Base-by-base conservation (phyloP, 2,329 filamentous ascomycete species). In the Ascochyta koolunga region DNA sequence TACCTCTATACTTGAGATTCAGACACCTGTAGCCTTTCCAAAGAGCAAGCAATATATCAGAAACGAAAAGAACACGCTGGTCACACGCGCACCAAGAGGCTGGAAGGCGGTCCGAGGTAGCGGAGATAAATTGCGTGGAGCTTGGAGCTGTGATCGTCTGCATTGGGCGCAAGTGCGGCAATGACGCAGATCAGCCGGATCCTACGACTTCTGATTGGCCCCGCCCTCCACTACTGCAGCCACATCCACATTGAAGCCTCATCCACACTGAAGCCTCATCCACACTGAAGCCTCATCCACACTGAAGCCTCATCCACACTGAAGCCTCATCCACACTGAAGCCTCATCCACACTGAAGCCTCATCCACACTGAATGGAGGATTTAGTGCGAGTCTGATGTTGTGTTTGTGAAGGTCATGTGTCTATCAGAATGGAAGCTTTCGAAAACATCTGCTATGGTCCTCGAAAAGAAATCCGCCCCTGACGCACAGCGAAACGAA, bases 111-210 rank as follows among this genome's bases (percentile, higher is more conserved):
- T 50, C 53, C 53, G 53, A 56, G 47, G 46, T 51, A 47, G 53
- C 53, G 53, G 47, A 56, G 48, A 52, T 56, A 56, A 48, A 52
- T 56, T 56, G 54, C 42, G 27, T 15, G 33, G 22, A 16, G 49
- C 48, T 48, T 50, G 45, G 45, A 50, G 51, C 45, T 46, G 51
- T 46, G 51, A 54, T 19, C 40, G 51, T 25, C 45, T 39, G 31
- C 44, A 40, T 54, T 18, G 40, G 51, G 45, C 35, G 41, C 19
- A 41, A 41, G 40, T 45, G 40, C 51, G 51, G 51, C 50, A 33
- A 29, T 54, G 44, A 54, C 45, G 45, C 46, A 46, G 40, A 50
- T 54, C 51, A 54, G 38, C 51, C 51, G 24, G 9, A 46, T 33
- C 37, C 21, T n/a, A 22, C 15, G 32, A 33, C 16, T 33, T 16